These are phyloP conservation scores for Paraphaeosphaeria sporulosa DNA, from an alignment of 2,329 filamentous ascomycete genomes.

Conservation along the genomic window DNA sequence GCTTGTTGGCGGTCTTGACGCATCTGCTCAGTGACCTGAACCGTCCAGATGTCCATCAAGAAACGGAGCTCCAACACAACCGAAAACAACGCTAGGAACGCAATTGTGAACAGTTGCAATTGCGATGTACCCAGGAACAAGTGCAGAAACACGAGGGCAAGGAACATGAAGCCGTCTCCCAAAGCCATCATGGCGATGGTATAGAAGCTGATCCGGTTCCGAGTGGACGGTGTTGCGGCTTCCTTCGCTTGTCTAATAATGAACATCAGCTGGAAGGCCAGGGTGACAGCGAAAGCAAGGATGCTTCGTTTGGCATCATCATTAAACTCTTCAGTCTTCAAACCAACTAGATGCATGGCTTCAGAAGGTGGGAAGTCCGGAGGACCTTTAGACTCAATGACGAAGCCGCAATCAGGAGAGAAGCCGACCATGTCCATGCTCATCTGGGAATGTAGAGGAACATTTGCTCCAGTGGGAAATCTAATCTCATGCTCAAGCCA, in stretches of 20 bases:
- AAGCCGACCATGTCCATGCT: constrained; percentile 68
- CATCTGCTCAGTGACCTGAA: constrained; percentile 62
- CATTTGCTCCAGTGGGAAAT: constrained; percentile 64
- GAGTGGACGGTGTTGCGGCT: constrained; percentile 69
- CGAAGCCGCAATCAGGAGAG: constrained; percentile 72
- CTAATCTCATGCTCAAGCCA: constrained; percentile 67
- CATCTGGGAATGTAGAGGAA: constrained; percentile 60
- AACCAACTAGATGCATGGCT: constrained; percentile 61
- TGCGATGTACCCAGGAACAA: constrained; percentile 62
- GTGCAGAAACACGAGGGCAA: constrained; percentile 62
- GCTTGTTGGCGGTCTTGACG: constrained; percentile 55
- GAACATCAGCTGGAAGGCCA: constrained; percentile 63
- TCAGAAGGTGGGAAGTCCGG: constrained; percentile 62
- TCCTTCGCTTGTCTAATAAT: constrained; percentile 70
- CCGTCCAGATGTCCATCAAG: constrained; percentile 71
- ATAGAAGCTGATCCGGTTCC: constrained; percentile 70
- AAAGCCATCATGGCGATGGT: constrained; percentile 68
- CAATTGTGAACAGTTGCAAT: constrained; percentile 62
- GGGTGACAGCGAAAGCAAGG: constrained; percentile 58
- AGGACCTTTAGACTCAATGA: constrained; percentile 67
- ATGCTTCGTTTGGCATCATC: constrained; percentile 61
- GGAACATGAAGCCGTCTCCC: constrained; percentile 66
- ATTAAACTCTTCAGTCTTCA: constrained; percentile 64
- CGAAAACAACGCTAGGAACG: constrained; percentile 67
- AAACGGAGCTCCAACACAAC: constrained; percentile 71